These are phyloP conservation scores for Globisporangium sylvaticum DNA, from an alignment of 352 stramenopile genomes.

Conservation along the genomic window DNA sequence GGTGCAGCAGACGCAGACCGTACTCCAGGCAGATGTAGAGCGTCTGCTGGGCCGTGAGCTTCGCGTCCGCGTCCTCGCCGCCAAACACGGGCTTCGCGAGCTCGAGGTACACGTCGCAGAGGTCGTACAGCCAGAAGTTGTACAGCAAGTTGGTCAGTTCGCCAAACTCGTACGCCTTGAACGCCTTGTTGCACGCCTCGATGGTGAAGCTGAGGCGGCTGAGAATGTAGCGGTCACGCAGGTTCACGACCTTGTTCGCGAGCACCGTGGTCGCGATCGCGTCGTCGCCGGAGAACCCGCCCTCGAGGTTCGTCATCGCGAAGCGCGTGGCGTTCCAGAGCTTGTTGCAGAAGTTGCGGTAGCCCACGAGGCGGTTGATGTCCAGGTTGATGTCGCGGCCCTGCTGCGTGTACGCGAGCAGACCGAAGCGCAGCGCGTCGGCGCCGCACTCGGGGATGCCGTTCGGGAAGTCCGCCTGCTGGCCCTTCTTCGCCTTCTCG, in stretches of 20 bases:
- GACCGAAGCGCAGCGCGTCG: conserved; percentile 97
- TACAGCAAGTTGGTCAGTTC: conserved; percentile 94
- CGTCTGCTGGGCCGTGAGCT: conserved; percentile 77
- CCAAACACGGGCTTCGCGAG: conserved; percentile 97
- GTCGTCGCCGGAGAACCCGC: conserved; percentile 50
- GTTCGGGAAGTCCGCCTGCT: conserved; percentile 96
- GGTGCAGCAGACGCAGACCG: conserved; percentile 92
- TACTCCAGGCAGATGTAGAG: conserved; percentile 85
- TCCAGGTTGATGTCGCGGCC: conserved; percentile 99
- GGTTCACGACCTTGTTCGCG: conserved; percentile 55
- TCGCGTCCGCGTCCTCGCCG: conserved; percentile 67
- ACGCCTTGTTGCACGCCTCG: conserved; percentile 72
- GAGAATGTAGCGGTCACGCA: conserved; percentile 79
- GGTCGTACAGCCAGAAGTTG: conserved; percentile 97
- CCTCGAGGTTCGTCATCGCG: conserved; percentile 95
- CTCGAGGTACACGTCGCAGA: conserved; percentile 99
- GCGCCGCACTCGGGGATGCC: conserved; percentile 99
- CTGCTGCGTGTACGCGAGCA: conserved; percentile 94
- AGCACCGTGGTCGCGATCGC: conserved; percentile 56
- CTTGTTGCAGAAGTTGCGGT: conserved; percentile 99
- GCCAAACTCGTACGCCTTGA: conserved; percentile 95
- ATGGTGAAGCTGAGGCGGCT: conserved; percentile 80
- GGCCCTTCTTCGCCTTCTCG: conserved; percentile 96
- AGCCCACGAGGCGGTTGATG: conserved; percentile 98
- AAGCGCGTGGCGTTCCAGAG: conserved; percentile 99